Conservation (phyloP, 2,329 filamentous ascomycete species). For the Neodidymelliopsis sp. region DNA sequence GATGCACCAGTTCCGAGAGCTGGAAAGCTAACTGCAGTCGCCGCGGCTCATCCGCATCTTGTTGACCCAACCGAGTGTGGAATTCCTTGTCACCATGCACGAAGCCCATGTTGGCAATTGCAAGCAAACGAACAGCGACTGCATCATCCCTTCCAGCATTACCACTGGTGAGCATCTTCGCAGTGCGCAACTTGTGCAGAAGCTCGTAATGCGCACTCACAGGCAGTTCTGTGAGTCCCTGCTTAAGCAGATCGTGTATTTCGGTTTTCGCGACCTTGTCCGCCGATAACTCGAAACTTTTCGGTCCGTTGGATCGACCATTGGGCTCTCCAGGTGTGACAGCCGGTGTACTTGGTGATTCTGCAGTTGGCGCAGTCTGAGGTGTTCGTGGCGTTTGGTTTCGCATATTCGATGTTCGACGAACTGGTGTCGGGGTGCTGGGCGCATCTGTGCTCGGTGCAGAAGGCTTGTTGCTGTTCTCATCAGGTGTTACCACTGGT, state of each 20-base stretch:
- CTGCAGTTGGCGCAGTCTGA: slow-evolving; percentile 51
- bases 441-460: slow-evolving; percentile 56
- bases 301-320: slow-evolving; percentile 41
- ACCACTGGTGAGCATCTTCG: slow-evolving; percentile 77
- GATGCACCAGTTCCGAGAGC: slow-evolving; percentile 88
- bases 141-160: slow-evolving; percentile 74
- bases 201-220: slow-evolving; percentile 80
- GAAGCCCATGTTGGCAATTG: slow-evolving; percentile 89
- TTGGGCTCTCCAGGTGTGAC: slow-evolving; percentile 47
- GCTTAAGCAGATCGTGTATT: slow-evolving; percentile 52
- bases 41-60: slow-evolving; percentile 88
- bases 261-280: slow-evolving; percentile 54
- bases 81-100: slow-evolving; percentile 86
- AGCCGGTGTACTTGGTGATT: slow-evolving; percentile 59
- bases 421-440: slow-evolving; percentile 76
- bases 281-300: slow-evolving; percentile 67
- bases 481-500: slow-evolving; percentile 43
- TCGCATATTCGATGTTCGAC: slow-evolving; percentile 66
- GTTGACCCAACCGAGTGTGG: slow-evolving; percentile 81
- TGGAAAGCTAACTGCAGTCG: slow-evolving; percentile 91
- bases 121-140: slow-evolving; percentile 81
- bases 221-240: slow-evolving; percentile 67
- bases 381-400: slow-evolving; percentile 61
- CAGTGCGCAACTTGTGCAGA: slow-evolving; percentile 80
- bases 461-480: slow-evolving; percentile 26